phyloP scores from a whole-genome alignment of 1,139 yeast species.

The Yamadazyma blattariae region DNA sequence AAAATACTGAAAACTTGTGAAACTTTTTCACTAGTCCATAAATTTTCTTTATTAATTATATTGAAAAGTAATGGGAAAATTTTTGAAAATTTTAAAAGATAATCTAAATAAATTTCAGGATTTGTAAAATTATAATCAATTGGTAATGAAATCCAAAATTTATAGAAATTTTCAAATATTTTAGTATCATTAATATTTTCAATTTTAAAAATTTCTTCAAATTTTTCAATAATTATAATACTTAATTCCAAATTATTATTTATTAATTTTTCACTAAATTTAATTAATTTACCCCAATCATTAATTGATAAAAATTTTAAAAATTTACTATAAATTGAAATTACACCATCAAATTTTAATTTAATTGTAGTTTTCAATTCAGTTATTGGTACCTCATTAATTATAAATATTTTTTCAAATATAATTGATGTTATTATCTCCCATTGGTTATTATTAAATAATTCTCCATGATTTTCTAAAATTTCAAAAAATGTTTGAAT shows the following conservation, averaged over 20 bases:
- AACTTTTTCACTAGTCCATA: slow-evolving; percentile 32
- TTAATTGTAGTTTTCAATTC: slow-evolving; percentile 59
- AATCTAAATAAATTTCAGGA: slow-evolving; percentile 52
- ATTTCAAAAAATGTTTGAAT: slow-evolving; percentile 85
- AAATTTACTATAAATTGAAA: slow-evolving; percentile 47
- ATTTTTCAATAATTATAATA: slow-evolving; percentile 49
- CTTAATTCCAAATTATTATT: slow-evolving; percentile 40
- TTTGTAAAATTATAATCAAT: slow-evolving; percentile 57
- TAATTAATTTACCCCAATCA: slow-evolving; percentile 54
- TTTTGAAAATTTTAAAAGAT: slow-evolving; percentile 48
- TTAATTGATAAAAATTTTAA: slow-evolving; percentile 13
- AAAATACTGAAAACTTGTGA: slow-evolving; percentile 41
- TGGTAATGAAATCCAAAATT: slow-evolving; percentile 62
- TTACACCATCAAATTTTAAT: slow-evolving; percentile 58
- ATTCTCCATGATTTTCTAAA: slow-evolving; percentile 70
- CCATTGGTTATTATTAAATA: slow-evolving; percentile 51
- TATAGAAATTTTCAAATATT: slow-evolving; percentile 45
- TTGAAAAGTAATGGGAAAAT: slow-evolving; percentile 48
- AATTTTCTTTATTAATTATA: slow-evolving; percentile 25
- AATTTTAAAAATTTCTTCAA: slow-evolving; percentile 40
- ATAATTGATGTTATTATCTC: slow-evolving; percentile 50
- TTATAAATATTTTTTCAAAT: slow-evolving; percentile 29
- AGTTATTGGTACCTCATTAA: slow-evolving; percentile 7
- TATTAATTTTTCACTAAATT: slow-evolving; percentile 35
- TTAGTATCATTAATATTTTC: slow-evolving; percentile 9